phyloP scores from a whole-genome alignment of 2,329 filamentous ascomycete genomes.

The Fusarium sp. region DNA sequence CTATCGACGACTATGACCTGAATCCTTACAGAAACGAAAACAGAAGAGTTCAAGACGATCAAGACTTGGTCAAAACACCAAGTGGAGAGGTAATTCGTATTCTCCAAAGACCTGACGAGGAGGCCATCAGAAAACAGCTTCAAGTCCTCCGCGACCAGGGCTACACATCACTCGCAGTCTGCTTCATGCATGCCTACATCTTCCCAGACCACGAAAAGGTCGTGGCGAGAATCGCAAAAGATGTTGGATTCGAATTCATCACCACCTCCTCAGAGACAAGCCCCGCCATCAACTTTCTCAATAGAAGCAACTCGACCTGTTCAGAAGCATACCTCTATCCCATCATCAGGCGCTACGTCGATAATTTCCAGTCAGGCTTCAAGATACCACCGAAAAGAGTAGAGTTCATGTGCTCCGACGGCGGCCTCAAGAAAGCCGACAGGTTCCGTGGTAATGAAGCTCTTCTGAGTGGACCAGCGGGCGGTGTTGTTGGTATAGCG shows the following conservation, averaged over 20 bases:
- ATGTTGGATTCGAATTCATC: conserved; percentile 78
- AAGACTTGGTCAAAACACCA: conserved; percentile 55
- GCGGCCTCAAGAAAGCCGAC: conserved; percentile 58
- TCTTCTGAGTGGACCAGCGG: conserved; percentile 73
- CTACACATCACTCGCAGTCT: conserved; percentile 81
- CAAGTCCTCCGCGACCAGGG: conserved; percentile 69
- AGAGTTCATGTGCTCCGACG: conserved; percentile 73
- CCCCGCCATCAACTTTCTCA: conserved; percentile 76
- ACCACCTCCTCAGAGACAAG: conserved; percentile 72
- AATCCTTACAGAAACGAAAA: conserved; percentile 61
- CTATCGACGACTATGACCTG: conserved; percentile 76
- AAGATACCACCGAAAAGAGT: conserved; percentile 64
- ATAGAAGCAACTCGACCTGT: conserved; percentile 72
- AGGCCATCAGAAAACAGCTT: conserved; percentile 63
- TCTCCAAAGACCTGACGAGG: conserved; percentile 61
- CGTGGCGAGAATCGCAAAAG: conserved; percentile 74
- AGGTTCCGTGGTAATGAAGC: conserved; percentile 71
- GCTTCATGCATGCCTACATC: conserved; percentile 87
- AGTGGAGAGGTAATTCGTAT: conserved; percentile 73
- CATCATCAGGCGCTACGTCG: conserved; percentile 73
- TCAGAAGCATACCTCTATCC: conserved; percentile 78
- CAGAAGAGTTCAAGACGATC: conserved; percentile 52
- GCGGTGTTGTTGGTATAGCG: conserved; percentile 77
- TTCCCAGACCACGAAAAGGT: conserved; percentile 83
- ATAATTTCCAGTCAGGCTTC: conserved; percentile 71